Base-by-base conservation (phyloP, 495 filamentous ascomycete species). In the Neurospora sp. region DNA sequence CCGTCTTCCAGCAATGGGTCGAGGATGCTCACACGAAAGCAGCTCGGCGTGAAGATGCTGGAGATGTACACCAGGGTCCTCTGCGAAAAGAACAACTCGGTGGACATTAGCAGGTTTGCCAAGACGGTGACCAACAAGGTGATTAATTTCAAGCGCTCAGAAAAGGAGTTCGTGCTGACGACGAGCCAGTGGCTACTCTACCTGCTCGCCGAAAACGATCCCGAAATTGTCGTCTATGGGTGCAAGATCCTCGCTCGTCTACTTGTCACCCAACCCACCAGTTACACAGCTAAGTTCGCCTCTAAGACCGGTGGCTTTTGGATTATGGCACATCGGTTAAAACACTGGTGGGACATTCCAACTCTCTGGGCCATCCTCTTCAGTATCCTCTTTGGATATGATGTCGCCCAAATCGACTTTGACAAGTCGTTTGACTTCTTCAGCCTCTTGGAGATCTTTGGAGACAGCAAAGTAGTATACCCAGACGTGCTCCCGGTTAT, bases 61-160 rank as follows among this genome's bases (percentile, higher is more conserved):
- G 89, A 91, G 74, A 88, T 98, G 84, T 96, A 96, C 77, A 85
- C 91, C n/a, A 85, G 92, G 39, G 81, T 97, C 3, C 84, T 98
- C n/a, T 97, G 93, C 76, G 89, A 92, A 71, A 88, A 89, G 75
- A 84, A 85, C 45, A 92, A 91, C 74, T 80, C 84, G 17, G 82
- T 78, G n/a, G 90, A 90, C 42, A 89, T 97, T 70, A 89, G 89
- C 77, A 95, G 92, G 77, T 99, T 99, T 83, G 93, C 95, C 19
- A 93, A 91, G 82, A 96, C 94, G 2, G 95, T 98, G 4, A 98
- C 96, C 37, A 97, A 95, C 75, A 98, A 97, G 89, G 94, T 96
- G 85, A 78, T 88, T 83, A 72, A 74, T 70, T 54, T 70, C 31
- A 72, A 73, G 71, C 74, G 69, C 69, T 76, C 70, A 71, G 70